phyloP scores from a whole-genome alignment of 148 eudicot species.

The Rhododendron mucronatum region DNA sequence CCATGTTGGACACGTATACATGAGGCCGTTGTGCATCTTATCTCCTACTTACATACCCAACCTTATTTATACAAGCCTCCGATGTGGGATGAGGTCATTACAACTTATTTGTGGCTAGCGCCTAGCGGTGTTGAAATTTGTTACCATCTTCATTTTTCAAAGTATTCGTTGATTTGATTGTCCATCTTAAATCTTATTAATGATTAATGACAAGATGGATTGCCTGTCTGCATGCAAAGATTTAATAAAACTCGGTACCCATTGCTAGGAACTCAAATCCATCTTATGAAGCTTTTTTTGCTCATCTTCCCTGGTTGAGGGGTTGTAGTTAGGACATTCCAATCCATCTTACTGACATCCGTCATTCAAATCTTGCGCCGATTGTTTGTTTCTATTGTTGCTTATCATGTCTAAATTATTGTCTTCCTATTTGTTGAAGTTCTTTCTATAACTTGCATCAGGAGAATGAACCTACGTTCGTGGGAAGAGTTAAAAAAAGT shows the following conservation, averaged over 20 bases:
- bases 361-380: background rate
- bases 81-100: background rate
- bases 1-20: background rate
- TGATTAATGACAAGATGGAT: background rate
- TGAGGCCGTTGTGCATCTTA: background rate
- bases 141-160: background rate
- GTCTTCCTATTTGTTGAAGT: background rate
- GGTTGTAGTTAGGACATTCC: background rate
- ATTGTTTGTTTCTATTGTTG: background rate
- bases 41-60: background rate
- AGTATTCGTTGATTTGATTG: background rate
- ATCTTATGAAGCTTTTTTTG: background rate
- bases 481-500: conserved; percentile 93
- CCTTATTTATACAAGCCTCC: background rate
- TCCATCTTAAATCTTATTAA: background rate
- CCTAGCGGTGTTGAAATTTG: background rate
- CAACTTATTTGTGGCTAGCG: background rate
- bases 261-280: background rate
- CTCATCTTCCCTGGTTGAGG: background rate
- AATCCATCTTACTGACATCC: background rate
- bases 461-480: conserved; percentile 97
- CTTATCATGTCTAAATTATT: background rate
- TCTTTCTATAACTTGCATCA: conserved; percentile 20
- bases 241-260: background rate
- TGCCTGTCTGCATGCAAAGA: background rate